Percentiles rank a stretch among this genome's conserved stretches.
phyloP scores from a whole-genome alignment of 345 rosid genomes.

The Pugionium cornutum region DNA sequence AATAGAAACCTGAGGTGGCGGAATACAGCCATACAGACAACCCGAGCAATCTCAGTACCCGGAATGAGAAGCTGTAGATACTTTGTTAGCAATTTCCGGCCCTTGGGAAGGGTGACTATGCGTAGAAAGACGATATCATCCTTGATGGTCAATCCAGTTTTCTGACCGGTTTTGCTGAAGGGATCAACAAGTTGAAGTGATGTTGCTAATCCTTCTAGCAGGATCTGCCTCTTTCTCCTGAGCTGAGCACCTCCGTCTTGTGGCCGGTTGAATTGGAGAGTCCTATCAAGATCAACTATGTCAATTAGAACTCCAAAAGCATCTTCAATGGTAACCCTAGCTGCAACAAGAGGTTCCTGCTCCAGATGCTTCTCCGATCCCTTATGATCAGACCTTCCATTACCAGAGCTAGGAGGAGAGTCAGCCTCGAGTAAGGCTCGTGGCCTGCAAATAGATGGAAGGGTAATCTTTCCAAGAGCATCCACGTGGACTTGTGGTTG shows the following conservation, averaged over 20 bases:
- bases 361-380: conserved; percentile 73
- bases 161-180: conserved; percentile 60
- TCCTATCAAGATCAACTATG: conserved; percentile 83
- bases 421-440: conserved; percentile 78
- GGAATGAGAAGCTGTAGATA: conserved; percentile 80
- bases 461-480: conserved; percentile 62
- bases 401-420: conserved; percentile 45
- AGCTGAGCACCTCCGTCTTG: conserved; percentile 88
- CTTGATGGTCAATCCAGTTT: conserved; percentile 54
- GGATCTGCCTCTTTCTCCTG: conserved; percentile 63
- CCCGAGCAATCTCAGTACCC: conserved; percentile 77
- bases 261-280: conserved; percentile 62
- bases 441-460: conserved; percentile 63
- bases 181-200: conserved; percentile 95
- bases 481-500: conserved; percentile 57
- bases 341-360: conserved; percentile 95
- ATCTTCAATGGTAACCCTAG: conserved; percentile 91
- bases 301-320: conserved; percentile 69
- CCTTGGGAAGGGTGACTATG: conserved; percentile 78
- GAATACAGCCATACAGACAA: conserved; percentile 90
- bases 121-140: conserved; percentile 84
- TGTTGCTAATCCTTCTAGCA: conserved; percentile 84
- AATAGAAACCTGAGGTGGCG: conserved; percentile 89
- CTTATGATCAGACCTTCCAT: conserved; percentile 47
- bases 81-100: conserved; percentile 65